Conservation (phyloP, 768 basidiomycete species). For the Naganishia friedmannii region DNA sequence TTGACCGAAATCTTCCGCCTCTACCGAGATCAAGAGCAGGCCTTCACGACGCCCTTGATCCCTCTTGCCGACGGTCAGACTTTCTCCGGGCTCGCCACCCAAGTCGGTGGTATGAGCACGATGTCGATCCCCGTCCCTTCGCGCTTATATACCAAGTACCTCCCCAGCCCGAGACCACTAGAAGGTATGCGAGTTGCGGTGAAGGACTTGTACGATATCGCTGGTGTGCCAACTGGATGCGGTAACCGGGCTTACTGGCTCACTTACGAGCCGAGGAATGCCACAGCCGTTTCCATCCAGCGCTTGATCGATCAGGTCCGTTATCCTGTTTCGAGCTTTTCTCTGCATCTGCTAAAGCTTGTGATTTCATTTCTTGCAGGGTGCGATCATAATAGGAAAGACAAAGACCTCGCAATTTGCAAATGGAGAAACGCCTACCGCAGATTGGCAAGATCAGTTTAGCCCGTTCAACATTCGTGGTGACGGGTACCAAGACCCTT, state of each 20-base stretch:
- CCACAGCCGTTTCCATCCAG: constrained; percentile 56
- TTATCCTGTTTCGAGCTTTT: neutral
- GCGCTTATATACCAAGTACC: constrained; percentile 52
- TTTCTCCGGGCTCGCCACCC: constrained; percentile 34
- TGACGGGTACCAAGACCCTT: constrained; percentile 43
- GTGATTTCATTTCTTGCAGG: constrained; percentile 36
- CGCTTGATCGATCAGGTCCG: constrained; percentile 54
- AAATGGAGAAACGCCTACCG: constrained; percentile 36
- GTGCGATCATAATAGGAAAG: constrained; percentile 60
- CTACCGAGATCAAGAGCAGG: constrained; percentile 40
- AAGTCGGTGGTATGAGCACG: constrained; percentile 36
- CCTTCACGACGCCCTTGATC: constrained; percentile 38
- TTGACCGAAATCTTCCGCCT: constrained; percentile 41
- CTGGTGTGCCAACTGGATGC: constrained; percentile 52
- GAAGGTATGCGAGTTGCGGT: constrained; percentile 58
- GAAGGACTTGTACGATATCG: constrained; percentile 57
- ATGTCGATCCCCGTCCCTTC: constrained; percentile 58
- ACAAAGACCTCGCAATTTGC: constrained; percentile 53
- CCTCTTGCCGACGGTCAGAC: constrained; percentile 22
- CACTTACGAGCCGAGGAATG: constrained; percentile 51
- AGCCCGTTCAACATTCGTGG: constrained; percentile 46
- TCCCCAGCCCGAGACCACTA: constrained; percentile 49
- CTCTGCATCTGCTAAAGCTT: neutral
- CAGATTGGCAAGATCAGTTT: constrained; percentile 40
- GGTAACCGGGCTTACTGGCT: constrained; percentile 52